Conservation (phyloP, 2,329 filamentous ascomycete species). For the Pezicula carpinea region DNA sequence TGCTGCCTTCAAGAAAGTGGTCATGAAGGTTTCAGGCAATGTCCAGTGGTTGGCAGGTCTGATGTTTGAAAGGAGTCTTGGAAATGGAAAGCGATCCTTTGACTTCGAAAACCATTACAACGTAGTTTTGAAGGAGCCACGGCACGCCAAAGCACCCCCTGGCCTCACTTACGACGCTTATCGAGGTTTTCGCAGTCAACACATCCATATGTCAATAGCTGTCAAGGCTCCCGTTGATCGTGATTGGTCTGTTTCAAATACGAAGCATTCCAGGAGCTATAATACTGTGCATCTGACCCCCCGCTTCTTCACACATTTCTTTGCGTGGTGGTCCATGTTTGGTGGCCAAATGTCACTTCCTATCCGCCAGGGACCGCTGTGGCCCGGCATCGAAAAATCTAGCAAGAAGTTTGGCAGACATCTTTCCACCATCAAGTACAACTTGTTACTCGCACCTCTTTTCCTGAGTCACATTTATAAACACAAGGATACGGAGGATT, state of each 20-base stretch:
- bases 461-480: conserved; percentile 98
- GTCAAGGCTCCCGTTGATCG: conserved; percentile 82
- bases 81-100: conserved; percentile 69
- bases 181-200: conserved; percentile 89
- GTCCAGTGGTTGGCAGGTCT: conserved; percentile 89
- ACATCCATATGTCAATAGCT: conserved; percentile 93
- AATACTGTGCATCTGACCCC: conserved; percentile 94
- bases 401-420: conserved; percentile 98
- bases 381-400: conserved; percentile 89
- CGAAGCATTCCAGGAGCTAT: conserved; percentile 80
- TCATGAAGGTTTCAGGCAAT: conserved; percentile 97
- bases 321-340: conserved; percentile 96
- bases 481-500: conserved; percentile 91
- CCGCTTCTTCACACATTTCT: conserved; percentile 97
- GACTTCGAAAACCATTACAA: conserved; percentile 91
- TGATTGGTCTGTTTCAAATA: conserved; percentile 75
- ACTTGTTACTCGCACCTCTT: conserved; percentile 81
- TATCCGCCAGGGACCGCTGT: conserved; percentile 85
- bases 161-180: conserved; percentile 81
- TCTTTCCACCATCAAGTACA: conserved; percentile 98
- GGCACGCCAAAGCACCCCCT: conserved; percentile 57
- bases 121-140: conserved; percentile 77
- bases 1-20: conserved; percentile 93
- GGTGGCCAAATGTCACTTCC: conserved; percentile 92
- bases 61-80: conserved; percentile 83